Percentiles rank a stretch among this genome's conserved stretches.
phyloP scores from a whole-genome alignment of 225 moss, liverwort and hornwort species.

The Polytrichum commune region DNA sequence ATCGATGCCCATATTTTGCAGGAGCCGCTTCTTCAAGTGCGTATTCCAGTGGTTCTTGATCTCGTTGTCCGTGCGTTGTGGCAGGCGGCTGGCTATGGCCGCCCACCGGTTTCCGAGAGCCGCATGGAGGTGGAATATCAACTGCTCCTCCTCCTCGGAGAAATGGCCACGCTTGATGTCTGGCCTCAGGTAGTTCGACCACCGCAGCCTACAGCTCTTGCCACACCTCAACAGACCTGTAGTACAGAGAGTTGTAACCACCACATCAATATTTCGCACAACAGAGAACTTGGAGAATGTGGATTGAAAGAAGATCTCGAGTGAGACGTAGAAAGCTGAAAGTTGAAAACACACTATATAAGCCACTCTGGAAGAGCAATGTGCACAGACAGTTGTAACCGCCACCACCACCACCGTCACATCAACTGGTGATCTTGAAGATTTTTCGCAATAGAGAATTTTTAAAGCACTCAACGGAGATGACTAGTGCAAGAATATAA shows the following conservation, averaged over 20 bases:
- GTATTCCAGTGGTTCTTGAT: conserved; percentile 99
- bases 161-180: conserved; percentile 51
- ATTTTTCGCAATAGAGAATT: no score
- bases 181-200: conserved; percentile 46
- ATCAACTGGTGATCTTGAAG: no score
- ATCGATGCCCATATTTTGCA: conserved; percentile 69
- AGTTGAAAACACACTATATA: no score
- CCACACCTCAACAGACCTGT: conserved; percentile 42
- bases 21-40: conserved; percentile 74
- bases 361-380: no score
- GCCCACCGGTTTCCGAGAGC: conserved; percentile 72
- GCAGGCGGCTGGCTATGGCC: conserved; percentile 85
- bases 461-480: no score
- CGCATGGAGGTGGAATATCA: conserved; percentile 42
- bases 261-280: no score
- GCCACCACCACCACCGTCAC: no score
- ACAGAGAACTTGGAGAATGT: no score
- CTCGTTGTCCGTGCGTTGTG: conserved; percentile 89
- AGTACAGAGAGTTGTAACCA: neutral
- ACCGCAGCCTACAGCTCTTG: conserved; percentile 47
- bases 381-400: no score
- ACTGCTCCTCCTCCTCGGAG: conserved; percentile 38
- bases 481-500: no score
- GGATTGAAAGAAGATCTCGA: no score
- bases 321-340: no score